Percentiles rank a stretch among this genome's conserved stretches.
Evolutionary conservation across 305 asterid species (phyloP).

Genomic region (Andrographis paniculata): DNA sequence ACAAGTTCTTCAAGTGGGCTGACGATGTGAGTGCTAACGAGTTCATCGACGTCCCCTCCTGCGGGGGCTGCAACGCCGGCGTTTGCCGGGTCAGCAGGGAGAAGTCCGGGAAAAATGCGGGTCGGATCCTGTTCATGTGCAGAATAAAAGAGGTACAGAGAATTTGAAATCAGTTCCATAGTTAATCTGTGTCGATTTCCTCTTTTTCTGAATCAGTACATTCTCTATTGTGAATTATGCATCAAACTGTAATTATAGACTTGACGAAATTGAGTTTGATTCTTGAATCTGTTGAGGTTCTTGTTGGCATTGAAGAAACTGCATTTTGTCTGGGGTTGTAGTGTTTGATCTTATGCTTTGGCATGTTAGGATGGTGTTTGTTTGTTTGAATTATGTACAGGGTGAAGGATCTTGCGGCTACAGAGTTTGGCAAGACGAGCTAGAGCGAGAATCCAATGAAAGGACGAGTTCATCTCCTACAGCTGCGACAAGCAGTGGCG

Average conservation of each 20-base stretch:
- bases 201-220: too few relatives aligned
- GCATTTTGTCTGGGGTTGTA: too few relatives aligned
- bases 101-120: conserved; percentile 24
- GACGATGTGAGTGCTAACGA: conserved; percentile 21
- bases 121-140: conserved; percentile 32
- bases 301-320: too few relatives aligned
- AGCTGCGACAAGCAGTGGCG: conserved; percentile 3
- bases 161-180: not conserved
- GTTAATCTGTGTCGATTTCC: too few relatives aligned
- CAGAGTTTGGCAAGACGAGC: conserved; percentile 40
- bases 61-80: conserved; percentile 37
- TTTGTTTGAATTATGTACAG: conserved; percentile 20
- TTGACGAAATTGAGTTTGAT: too few relatives aligned
- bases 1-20: conserved; percentile 32
- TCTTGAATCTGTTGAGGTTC: too few relatives aligned
- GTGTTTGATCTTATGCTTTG: not conserved
- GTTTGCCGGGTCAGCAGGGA: conserved; percentile 30
- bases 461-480: conserved; percentile 10
- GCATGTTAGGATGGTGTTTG: not conserved
- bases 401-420: conserved; percentile 57
- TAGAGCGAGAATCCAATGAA: conserved; percentile 13
- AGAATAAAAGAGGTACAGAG: conserved; percentile 28
- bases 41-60: conserved; percentile 29
- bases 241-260: too few relatives aligned
- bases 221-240: too few relatives aligned